phyloP scores from a whole-genome alignment of 176 grass and related monocot genomes.

The Zizania latifolia region DNA sequence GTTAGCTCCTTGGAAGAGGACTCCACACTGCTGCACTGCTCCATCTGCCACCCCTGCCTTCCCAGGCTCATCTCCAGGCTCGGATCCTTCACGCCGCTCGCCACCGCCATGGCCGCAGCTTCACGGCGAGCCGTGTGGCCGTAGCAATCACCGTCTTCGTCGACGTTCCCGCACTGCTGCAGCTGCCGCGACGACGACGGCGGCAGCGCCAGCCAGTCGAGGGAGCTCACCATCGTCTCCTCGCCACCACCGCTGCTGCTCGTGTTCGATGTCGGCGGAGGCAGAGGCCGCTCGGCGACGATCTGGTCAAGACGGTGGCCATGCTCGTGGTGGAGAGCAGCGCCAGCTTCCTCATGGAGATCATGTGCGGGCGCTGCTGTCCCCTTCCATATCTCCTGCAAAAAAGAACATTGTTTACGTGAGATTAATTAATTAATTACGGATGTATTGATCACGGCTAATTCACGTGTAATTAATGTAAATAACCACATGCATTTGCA shows the following conservation, averaged over 20 bases:
- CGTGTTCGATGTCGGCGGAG: conserved; percentile 1
- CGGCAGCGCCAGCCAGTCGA: neutral
- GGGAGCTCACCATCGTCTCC: neutral
- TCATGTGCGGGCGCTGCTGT: neutral
- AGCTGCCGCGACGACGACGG: neutral
- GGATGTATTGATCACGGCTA: neutral
- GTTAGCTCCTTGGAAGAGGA: conserved; percentile 32
- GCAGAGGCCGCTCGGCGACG: neutral
- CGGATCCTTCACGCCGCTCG: neutral
- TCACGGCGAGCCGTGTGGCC: neutral
- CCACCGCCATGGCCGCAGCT: neutral
- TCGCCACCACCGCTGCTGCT: conserved; percentile 6
- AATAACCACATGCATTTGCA: neutral
- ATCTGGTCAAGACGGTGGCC: neutral
- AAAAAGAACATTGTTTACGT: neutral
- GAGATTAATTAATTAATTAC: neutral
- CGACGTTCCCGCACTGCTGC: neutral
- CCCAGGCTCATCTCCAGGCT: conserved; percentile 55
- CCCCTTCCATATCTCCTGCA: neutral
- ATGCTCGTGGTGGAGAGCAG: neutral
- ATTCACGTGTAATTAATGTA: too few species aligned
- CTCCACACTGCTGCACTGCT: conserved; percentile 1
- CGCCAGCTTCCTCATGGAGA: neutral
- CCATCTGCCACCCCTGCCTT: conserved; percentile 42
- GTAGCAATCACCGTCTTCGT: too few species aligned